These are phyloP conservation scores for Ophiostoma perfectum DNA, from an alignment of 2,329 filamentous ascomycete species.

Conservation along the genomic window DNA sequence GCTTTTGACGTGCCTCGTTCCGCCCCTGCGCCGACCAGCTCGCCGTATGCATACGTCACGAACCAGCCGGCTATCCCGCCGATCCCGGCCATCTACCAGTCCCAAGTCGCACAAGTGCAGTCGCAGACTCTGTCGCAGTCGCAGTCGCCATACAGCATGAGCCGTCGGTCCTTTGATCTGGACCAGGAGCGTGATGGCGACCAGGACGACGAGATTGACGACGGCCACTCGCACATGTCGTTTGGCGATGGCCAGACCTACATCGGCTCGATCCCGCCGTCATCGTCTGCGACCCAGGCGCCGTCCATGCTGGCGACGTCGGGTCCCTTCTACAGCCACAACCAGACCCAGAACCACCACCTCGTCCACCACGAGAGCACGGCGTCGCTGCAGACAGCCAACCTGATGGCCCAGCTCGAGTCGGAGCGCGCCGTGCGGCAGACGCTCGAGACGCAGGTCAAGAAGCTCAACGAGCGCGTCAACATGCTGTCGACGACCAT, in stretches of 20 bases:
- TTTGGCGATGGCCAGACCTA: conserved; percentile 45
- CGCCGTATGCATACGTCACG: not conserved
- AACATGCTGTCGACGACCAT: conserved; percentile 43
- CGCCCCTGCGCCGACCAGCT: conserved; percentile 20
- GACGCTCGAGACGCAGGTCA: conserved; percentile 52
- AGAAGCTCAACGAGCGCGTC: conserved; percentile 46
- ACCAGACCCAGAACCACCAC: conserved; percentile 27
- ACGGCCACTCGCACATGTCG: conserved; percentile 37
- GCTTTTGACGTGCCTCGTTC: conserved; percentile 26
- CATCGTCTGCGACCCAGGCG: conserved; percentile 32
- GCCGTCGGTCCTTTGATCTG: conserved; percentile 35
- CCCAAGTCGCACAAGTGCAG: conserved; percentile 27
- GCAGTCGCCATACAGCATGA: conserved; percentile 34
- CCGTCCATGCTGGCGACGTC: conserved; percentile 24
- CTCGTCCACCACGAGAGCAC: conserved; percentile 35
- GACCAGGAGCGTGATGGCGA: conserved; percentile 27
- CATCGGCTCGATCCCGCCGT: conserved; percentile 37
- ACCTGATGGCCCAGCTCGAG: conserved; percentile 49
- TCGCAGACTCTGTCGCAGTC: not conserved
- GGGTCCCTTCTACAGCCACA: not conserved
- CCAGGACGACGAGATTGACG: conserved; percentile 21
- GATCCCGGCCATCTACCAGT: conserved; percentile 32
- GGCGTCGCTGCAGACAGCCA: conserved; percentile 37
- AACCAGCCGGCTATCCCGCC: conserved; percentile 25
- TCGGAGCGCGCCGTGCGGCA: conserved; percentile 52